Evolutionary conservation across 495 filamentous ascomycete genomes (phyloP).

Genomic region (Glarea lozoyensis): DNA sequence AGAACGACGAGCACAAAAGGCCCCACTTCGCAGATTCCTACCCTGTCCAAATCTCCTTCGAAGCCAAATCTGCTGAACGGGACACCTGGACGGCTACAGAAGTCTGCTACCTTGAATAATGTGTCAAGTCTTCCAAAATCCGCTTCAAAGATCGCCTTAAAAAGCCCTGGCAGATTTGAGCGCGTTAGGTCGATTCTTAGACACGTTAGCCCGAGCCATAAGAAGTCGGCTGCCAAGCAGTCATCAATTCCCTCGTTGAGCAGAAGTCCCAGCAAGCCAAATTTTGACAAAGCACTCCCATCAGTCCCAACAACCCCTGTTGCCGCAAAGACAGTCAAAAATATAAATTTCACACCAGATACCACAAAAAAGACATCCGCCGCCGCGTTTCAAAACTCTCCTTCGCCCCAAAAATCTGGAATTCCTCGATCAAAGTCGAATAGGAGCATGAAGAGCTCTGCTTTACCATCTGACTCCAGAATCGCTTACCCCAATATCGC

Average conservation of each 20-base stretch:
- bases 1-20: constrained; percentile 52
- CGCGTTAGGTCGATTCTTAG: constrained; percentile 41
- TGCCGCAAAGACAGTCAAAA: constrained; percentile 15
- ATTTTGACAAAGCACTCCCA: constrained; percentile 34
- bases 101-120: constrained; percentile 31
- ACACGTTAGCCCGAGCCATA: constrained; percentile 27
- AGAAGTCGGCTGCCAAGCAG: constrained; percentile 27
- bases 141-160: constrained; percentile 9
- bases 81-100: constrained; percentile 14
- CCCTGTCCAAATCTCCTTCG: constrained; percentile 20
- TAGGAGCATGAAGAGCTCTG: constrained; percentile 9
- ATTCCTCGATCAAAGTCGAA: constrained; percentile 29
- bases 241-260: constrained; percentile 22
- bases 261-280: constrained; percentile 34
- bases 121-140: constrained; percentile 12
- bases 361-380: constrained; percentile 24
- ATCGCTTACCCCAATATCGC: constrained; percentile 38
- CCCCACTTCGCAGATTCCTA: constrained; percentile 30
- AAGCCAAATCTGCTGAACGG: constrained; percentile 12
- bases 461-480: not conserved
- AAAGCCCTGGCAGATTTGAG: constrained; percentile 30
- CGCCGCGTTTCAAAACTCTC: constrained; percentile 30
- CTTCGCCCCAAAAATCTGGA: constrained; percentile 39
- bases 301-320: constrained; percentile 38
- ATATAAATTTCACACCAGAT: constrained; percentile 37